Evolutionary conservation across 2,329 filamentous ascomycete species (phyloP).

Genomic region (Didymellaceae sp.): DNA sequence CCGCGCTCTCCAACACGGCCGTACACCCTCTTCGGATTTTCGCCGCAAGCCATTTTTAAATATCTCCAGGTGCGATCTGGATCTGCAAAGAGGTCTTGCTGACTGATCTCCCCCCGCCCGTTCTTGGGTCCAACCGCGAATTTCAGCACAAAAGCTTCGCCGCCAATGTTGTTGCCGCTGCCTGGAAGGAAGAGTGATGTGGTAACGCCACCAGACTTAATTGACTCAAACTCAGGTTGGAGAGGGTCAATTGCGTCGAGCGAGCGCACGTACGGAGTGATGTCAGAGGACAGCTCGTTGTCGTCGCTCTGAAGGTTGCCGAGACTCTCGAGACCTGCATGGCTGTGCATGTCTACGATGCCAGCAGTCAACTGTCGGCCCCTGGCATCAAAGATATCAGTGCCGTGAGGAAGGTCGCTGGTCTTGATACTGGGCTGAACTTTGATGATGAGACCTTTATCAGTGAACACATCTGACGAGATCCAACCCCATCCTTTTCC

Average conservation of each 20-base stretch:
- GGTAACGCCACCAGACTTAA: constrained; percentile 76
- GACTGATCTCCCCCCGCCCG: constrained; percentile 68
- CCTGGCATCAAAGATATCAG: constrained; percentile 62
- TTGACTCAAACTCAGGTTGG: constrained; percentile 70
- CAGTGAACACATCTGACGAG: constrained; percentile 65
- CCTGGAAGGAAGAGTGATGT: constrained; percentile 71
- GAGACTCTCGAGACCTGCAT: constrained; percentile 51
- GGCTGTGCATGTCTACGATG: constrained; percentile 75
- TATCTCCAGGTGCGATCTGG: constrained; percentile 71
- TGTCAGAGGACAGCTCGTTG: constrained; percentile 69
- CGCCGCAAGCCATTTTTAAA: constrained; percentile 79
- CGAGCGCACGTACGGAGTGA: constrained; percentile 71
- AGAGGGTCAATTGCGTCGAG: constrained; percentile 69
- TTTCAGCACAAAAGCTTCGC: constrained; percentile 69
- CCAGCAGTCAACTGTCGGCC: constrained; percentile 69
- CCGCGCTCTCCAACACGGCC: constrained; percentile 43
- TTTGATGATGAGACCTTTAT: constrained; percentile 66
- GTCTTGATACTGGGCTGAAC: constrained; percentile 56
- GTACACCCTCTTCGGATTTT: constrained; percentile 71
- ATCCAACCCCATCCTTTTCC: constrained; percentile 69
- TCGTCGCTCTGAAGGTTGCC: constrained; percentile 64
- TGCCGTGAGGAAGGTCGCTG: constrained; percentile 37
- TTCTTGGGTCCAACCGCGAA: constrained; percentile 52
- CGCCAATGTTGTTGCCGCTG: constrained; percentile 75
- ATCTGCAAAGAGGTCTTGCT: constrained; percentile 49